Conservation (phyloP, 768 basidiomycete genomes). For the Clitopilus hobsonii region DNA sequence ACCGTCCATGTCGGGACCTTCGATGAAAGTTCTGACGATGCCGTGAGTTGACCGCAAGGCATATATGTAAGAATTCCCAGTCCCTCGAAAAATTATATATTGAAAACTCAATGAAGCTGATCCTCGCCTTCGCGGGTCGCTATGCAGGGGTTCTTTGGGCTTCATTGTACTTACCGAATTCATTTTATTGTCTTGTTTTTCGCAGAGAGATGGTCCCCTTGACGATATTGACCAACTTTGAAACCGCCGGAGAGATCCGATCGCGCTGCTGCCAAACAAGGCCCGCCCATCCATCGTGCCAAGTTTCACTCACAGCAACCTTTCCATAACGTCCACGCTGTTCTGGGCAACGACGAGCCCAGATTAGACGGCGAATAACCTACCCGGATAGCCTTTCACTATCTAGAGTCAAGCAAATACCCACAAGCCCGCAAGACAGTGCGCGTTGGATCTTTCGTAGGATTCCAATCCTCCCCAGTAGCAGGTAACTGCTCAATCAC, state of each 20-base stretch:
- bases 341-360: not conserved
- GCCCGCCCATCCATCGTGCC: not conserved
- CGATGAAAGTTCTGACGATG: no score
- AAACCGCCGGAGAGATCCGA: slow-evolving; percentile 1
- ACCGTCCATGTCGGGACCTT: no score
- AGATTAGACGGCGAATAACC: not conserved
- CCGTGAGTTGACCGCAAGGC: no score
- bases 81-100: no score
- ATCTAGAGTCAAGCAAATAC: not conserved
- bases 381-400: not conserved
- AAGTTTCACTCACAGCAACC: not conserved
- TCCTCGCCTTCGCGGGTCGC: no score
- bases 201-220: not conserved
- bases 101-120: no score
- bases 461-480: not conserved
- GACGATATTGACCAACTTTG: not conserved
- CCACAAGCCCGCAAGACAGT: not conserved
- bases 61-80: no score
- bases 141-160: not conserved
- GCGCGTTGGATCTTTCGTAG: not conserved
- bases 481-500: not conserved
- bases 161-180: not conserved
- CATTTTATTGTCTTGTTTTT: not conserved
- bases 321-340: not conserved
- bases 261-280: not conserved